phyloP scores from a whole-genome alignment of 75 land plant genomes.

The Isoetes taiwanensis region DNA sequence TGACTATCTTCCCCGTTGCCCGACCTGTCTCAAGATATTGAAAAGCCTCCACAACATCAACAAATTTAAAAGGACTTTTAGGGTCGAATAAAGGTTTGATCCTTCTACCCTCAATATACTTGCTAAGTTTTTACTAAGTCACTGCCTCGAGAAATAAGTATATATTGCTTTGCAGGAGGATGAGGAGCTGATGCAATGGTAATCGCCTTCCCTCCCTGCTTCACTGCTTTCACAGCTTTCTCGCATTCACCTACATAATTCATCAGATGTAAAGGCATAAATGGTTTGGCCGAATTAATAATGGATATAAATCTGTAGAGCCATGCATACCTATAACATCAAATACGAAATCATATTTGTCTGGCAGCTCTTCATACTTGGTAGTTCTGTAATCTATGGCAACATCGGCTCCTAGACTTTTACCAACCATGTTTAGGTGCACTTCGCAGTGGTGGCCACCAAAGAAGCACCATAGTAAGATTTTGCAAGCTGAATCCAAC shows the following conservation, averaged over 20 bases:
- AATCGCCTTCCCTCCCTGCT: slow-evolving; percentile 69
- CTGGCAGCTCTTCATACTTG: slow-evolving; percentile 64
- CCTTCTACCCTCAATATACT: slow-evolving; percentile 60
- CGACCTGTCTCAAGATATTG: slow-evolving; percentile 55
- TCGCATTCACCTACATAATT: slow-evolving; percentile 53
- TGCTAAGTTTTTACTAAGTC: slow-evolving; percentile 50
- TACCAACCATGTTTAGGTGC: slow-evolving; percentile 52
- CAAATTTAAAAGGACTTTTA: slow-evolving; percentile 50
- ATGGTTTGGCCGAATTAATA: not conserved
- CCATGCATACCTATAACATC: slow-evolving; percentile 67
- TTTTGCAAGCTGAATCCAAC: slow-evolving; percentile 84
- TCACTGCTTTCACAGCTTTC: slow-evolving; percentile 59
- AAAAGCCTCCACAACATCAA: slow-evolving; percentile 53
- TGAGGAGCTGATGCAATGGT: slow-evolving; percentile 43
- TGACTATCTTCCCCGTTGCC: slow-evolving; percentile 76
- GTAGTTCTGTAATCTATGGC: slow-evolving; percentile 71
- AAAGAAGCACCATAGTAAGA: slow-evolving; percentile 60
- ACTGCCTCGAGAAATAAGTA: slow-evolving; percentile 57
- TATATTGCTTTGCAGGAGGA: slow-evolving; percentile 63
- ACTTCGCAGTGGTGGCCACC: slow-evolving; percentile 74
- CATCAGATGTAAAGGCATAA: not conserved
- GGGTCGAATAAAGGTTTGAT: slow-evolving; percentile 70
- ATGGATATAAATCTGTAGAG: not conserved
- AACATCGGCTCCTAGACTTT: slow-evolving; percentile 61
- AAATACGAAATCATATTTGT: slow-evolving; percentile 71